Evolutionary conservation across 2,329 filamentous ascomycete species (phyloP).

Genomic region (Sphaceloma murrayae): DNA sequence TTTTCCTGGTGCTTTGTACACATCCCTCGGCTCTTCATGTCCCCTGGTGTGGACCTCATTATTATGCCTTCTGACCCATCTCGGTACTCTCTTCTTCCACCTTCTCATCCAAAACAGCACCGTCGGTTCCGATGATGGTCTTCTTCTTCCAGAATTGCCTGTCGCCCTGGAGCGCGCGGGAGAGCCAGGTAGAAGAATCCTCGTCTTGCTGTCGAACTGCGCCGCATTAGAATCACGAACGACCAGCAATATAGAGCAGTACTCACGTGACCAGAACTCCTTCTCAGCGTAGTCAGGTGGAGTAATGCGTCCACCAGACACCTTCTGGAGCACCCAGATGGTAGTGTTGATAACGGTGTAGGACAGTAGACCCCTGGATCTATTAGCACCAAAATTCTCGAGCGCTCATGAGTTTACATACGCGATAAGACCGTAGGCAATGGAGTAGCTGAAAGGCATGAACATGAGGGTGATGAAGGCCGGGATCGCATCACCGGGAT

Average conservation of each 20-base stretch:
- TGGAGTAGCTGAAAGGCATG: slow-evolving; percentile 87
- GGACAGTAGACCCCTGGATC: slow-evolving; percentile 68
- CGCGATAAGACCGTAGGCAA: slow-evolving; percentile 44
- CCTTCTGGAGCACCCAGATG: slow-evolving; percentile 59
- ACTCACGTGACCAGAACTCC: slow-evolving; percentile 68
- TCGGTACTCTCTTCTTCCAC: slow-evolving; percentile 5
- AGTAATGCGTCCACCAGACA: slow-evolving; percentile 58
- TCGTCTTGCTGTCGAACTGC: background rate
- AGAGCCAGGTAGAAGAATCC: slow-evolving; percentile 46
- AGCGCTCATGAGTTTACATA: background rate
- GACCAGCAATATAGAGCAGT: background rate
- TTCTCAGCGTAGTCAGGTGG: slow-evolving; percentile 67
- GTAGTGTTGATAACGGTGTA: slow-evolving; percentile 67
- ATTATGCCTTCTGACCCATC: background rate
- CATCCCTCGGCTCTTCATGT: too few relatives aligned
- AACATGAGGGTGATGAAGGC: slow-evolving; percentile 74
- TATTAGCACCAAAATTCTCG: slow-evolving; percentile 48
- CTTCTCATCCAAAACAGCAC: slow-evolving; percentile 1
- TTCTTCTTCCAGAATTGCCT: slow-evolving; percentile 58
- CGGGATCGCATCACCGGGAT: slow-evolving; percentile 73
- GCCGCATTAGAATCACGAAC: slow-evolving; percentile 61
- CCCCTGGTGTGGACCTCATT: too few relatives aligned
- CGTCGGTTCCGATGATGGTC: slow-evolving; percentile 8
- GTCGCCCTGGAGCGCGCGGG: slow-evolving; percentile 55
- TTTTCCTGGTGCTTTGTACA: too few relatives aligned